Evolutionary conservation across 1,284 basidiomycete genomes (phyloP), one percentile per base, ranked within the genome.

Genomic region (Cutaneotrichosporon dermatis): DNA sequence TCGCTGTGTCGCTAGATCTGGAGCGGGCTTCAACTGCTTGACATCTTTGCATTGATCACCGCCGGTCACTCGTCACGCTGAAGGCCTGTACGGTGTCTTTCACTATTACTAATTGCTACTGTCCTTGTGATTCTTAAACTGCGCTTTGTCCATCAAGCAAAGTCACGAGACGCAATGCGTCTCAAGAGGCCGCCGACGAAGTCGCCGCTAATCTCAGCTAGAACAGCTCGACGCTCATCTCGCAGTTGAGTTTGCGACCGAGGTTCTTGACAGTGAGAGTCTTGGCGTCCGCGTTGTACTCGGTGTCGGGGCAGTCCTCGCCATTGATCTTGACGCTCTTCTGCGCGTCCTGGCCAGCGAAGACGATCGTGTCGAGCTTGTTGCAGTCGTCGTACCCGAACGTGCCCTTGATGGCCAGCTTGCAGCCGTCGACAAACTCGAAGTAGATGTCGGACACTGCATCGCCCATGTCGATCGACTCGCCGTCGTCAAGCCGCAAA

Each of bases 401-500:
- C 15, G 61, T 68, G 1, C 86, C 86, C 3, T 65, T 67, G 11
- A 86, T 81, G 11, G 64, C 72, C 44, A 88, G 74, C 55, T 59
- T 76, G n/a, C 77, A 73, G 13, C 79, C 67, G 59, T 64, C 68
- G 11, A 33, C 16, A 71, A 78, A 87, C 25, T 58, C 65, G 70
- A 87, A 80, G 41, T 70, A 56, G 43, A 85, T 78, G 25, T 75
- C 66, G 25, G 85, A 85, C 55, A 76, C 76, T 5, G 12, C 36
- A 69, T 63, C 46, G 67, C 60, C 57, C 76, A 84, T 16, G 64
- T 76, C 66, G 61, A 86, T 76, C 4, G 43, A 44, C 52, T 57
- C 61, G 41, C 86, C 87, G 66, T 88, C 86, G 69, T 88, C 87
- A 43, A 88, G 64, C 70, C 85, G 86, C 9, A 83, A 82, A 3